Percentiles rank a stretch among this genome's conserved stretches.
Evolutionary conservation across 495 filamentous ascomycete species (phyloP).

Genomic region (Evernia prunastri): DNA sequence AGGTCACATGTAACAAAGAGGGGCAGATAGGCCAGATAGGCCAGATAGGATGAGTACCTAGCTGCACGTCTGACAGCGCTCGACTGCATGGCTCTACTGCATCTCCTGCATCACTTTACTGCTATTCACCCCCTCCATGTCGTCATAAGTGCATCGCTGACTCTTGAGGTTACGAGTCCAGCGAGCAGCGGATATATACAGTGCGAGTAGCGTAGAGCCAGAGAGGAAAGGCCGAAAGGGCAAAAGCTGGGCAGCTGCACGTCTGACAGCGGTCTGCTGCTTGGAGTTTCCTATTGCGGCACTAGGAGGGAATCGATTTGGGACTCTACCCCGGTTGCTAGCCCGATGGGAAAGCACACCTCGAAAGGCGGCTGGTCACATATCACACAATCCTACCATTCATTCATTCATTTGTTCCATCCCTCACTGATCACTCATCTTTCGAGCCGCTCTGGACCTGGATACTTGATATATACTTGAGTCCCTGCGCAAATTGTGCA

Average conservation of each 20-base stretch:
- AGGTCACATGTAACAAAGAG: neutral
- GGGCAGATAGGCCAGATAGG: no score
- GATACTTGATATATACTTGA: no score
- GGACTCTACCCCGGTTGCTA: neutral
- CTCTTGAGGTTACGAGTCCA: neutral
- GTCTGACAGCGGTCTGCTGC: constrained; percentile 14
- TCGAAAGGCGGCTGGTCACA: neutral
- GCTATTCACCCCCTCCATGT: neutral
- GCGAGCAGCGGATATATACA: neutral
- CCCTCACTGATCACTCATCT: no score
- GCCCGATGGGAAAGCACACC: neutral
- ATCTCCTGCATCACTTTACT: no score
- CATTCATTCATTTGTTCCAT: no score
- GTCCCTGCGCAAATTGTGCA: neutral
- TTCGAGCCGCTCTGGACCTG: neutral
- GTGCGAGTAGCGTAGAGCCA: no score
- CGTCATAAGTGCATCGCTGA: no score
- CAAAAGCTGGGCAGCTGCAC: neutral
- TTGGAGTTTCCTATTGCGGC: neutral
- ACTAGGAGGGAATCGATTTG: neutral
- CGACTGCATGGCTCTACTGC: neutral
- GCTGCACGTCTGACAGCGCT: neutral
- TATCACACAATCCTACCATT: no score
- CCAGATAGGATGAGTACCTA: neutral
- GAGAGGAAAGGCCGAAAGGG: neutral